Base-by-base conservation (phyloP, 1,284 basidiomycete genomes). In the Termitomyces sp. region DNA sequence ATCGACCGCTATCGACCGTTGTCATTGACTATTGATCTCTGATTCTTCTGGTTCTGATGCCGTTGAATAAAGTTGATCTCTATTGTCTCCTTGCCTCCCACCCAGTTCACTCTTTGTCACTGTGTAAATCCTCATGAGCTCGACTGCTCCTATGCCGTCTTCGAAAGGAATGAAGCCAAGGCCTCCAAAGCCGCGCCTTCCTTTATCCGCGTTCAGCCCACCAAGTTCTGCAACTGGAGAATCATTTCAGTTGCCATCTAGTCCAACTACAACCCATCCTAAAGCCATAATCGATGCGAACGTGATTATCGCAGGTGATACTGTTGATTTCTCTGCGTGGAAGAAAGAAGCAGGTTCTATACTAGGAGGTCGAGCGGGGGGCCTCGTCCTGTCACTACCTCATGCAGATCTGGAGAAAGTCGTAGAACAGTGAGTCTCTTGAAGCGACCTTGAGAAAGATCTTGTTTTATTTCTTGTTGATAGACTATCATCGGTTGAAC, bases 181-280 rank as follows among this genome's bases (percentile, higher is more conserved):
- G 59, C 80, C 83, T 60, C 68, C 76, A 8, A 79, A 82, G 6
- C 88, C 88, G 8, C 77, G 73, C 41, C 79, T 91, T 14, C 87
- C 87, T 0, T 65, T 82, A 31, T 88, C 86, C 11, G 87, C 81
- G 0, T 91, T 91, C 63, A 79, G 75, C 21, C 79, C 84, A 0
- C 84, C 86, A 28, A 84, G 78, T 67, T 75, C 82, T 3, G 81
- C 81, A 52, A 78, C 81, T 0, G 77, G 77, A 26, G 87, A 88
- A 47, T 71, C 71, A 2, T 89, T 88, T 64, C 84, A 81, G 5
- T 58, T 86, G 2, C 77, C 83, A 6, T 79, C 83, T n/a, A 86
- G 83, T 55, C 86, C 88, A 3, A 83, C 75, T 59, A 74, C 79
- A 11, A 72, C 87, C 47, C 76, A 81, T 58, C 88, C 88, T 0